Evolutionary conservation across 768 basidiomycete species (phyloP).

Genomic region (Dentipellis sp.): DNA sequence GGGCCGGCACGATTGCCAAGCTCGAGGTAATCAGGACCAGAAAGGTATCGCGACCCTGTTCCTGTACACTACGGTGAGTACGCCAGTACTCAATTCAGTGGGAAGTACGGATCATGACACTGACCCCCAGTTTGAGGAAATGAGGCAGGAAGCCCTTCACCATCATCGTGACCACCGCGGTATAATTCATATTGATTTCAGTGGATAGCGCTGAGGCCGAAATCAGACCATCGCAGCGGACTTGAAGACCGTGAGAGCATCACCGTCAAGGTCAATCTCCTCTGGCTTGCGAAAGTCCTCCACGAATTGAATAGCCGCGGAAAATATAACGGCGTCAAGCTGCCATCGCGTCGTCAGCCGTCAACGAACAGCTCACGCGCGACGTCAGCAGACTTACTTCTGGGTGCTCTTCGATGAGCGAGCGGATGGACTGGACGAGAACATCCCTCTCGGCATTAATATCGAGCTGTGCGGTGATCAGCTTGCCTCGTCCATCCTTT

Average conservation of each 20-base stretch:
- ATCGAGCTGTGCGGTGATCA: slow-evolving; percentile 37
- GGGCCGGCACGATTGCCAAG: slow-evolving; percentile 36
- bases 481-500: slow-evolving; percentile 16
- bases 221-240: too few relatives aligned
- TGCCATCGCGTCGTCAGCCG: slow-evolving; percentile 14
- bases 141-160: slow-evolving; percentile 41
- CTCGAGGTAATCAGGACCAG: slow-evolving; percentile 45
- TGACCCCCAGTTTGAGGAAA: slow-evolving; percentile 42
- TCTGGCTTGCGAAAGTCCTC: slow-evolving; percentile 36
- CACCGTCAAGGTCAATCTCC: slow-evolving; percentile 32
- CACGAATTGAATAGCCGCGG: slow-evolving; percentile 44
- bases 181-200: slow-evolving; percentile 49
- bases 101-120: slow-evolving; percentile 9
- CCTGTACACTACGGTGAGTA: slow-evolving; percentile 20
- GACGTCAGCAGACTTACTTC: slow-evolving; percentile 26
- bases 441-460: slow-evolving; percentile 28
- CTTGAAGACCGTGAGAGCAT: too few relatives aligned
- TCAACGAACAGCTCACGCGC: neutral
- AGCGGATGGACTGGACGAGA: slow-evolving; percentile 32
- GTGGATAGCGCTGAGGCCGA: slow-evolving; percentile 25
- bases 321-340: slow-evolving; percentile 48
- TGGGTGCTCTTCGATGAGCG: slow-evolving; percentile 35
- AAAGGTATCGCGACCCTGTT: slow-evolving; percentile 35
- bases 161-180: slow-evolving; percentile 37
- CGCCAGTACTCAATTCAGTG: neutral